Conservation (phyloP, 2,329 filamentous ascomycete genomes). For the Rasamsonia emersonii region DNA sequence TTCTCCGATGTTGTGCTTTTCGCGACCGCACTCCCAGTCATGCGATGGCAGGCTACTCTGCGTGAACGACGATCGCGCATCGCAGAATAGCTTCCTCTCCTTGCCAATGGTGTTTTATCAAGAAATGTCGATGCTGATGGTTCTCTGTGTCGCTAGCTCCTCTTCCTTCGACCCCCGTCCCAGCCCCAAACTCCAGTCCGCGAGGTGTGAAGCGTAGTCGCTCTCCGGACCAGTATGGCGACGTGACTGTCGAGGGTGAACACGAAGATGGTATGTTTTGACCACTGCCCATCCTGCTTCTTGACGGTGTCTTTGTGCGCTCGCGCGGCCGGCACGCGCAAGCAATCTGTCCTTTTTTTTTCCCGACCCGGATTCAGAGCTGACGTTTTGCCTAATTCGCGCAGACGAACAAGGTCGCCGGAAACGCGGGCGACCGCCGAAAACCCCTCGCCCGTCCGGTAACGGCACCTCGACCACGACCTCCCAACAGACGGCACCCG, state of each 20-base stretch:
- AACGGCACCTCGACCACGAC: conserved; percentile 12
- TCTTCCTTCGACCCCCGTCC: conserved; percentile 31
- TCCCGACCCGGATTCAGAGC: conserved; percentile 15
- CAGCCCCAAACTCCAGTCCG: conserved; percentile 48
- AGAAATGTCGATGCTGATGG: conserved; percentile 26
- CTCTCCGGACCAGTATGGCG: conserved; percentile 60
- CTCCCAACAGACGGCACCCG: conserved; percentile 21
- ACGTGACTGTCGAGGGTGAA: conserved; percentile 47
- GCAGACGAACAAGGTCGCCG: conserved; percentile 36
- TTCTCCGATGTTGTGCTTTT: neutral
- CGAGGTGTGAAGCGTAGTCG: conserved; percentile 73
- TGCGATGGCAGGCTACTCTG: neutral
- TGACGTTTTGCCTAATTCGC: conserved; percentile 8
- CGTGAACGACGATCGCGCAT: conserved; percentile 6
- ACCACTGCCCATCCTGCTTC: conserved; percentile 24
- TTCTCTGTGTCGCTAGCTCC: conserved; percentile 26
- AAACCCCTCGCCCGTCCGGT: conserved; percentile 34
- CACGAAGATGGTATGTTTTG: conserved; percentile 71
- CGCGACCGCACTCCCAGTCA: neutral
- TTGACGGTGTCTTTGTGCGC: conserved; percentile 14
- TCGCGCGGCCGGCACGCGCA: neutral
- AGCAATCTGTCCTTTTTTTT: conserved; percentile 23
- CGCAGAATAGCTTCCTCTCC: no score
- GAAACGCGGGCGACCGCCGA: conserved; percentile 43
- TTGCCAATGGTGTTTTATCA: no score